Evolutionary conservation across 169 alveolate genomes (phyloP), one percentile per base, ranked within the genome.

Genomic region (Perkinsus chesapeaki): DNA sequence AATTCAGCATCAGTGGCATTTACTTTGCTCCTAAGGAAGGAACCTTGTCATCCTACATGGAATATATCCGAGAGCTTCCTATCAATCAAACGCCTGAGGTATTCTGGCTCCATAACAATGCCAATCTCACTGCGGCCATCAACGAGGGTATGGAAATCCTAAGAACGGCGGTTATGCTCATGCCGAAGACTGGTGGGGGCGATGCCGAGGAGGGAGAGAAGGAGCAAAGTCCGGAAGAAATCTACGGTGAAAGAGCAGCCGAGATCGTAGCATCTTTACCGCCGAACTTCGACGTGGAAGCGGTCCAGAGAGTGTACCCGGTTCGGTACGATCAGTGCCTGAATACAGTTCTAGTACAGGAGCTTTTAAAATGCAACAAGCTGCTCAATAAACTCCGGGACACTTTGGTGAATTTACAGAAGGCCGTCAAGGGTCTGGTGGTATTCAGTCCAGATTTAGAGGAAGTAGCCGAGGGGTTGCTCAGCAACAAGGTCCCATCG

Each of bases 91-190:
- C 96, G 39, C 97, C 99, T 0, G 98, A 97, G 95, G 98, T 97
- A 39, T 97, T 97, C 93, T 98, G 99, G 39, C 93, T 98, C 39
- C 98, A 98, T 94, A 97, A 97, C 73, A 98, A 98, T 94, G 99
- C 99, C 39, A 98, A 97, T 93, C 97, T 98, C 36, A 96, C 99
- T 16, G 97, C 97, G 48, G 98, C 99, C 9, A 97, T 98, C 39
- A 94, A 97, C 36, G 98, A 97, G 93, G 96, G 97, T 0, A 96
- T 95, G 94, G 92, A 94, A 34, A 73, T 97, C 37, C 93, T 97
- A 47, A 95, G 94, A 39, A 95, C 97, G 5, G 97, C 97, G 3
- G 94, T 98, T 31, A 95, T 96, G 60, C 96, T 97, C 3, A 93
- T 96, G 93, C 98, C 98, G 10, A 94, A 48, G 98, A 31, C 48